A percentile compares a stretch with the other conserved stretches of the same genome.
phyloP scores from a whole-genome alignment of 2,329 filamentous ascomycete species.

The Ophiostoma ulmi region DNA sequence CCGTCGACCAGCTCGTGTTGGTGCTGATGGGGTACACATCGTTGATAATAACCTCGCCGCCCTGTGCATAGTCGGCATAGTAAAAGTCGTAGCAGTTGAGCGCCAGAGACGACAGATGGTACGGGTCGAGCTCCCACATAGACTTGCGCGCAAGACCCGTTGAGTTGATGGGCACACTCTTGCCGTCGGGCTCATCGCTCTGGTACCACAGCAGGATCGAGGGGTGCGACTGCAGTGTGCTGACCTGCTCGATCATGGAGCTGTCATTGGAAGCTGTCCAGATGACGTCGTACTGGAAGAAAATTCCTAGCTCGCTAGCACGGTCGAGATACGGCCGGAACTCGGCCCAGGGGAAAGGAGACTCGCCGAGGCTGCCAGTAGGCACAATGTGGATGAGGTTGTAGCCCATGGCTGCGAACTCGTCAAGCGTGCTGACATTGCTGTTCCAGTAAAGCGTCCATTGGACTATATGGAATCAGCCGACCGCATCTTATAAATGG shows the following conservation, averaged over 20 bases:
- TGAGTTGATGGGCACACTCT: conserved; percentile 1
- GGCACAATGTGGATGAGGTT: conserved; percentile 13
- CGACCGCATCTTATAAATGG: neutral
- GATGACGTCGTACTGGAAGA: conserved; percentile 9
- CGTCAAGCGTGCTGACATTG: conserved; percentile 12
- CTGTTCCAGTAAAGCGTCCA: conserved; percentile 10
- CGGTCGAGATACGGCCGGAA: conserved; percentile 13
- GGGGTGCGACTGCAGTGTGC: neutral
- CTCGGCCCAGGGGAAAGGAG: conserved; percentile 4
- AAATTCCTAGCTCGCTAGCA: conserved; percentile 3
- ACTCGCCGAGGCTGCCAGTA: conserved; percentile 11
- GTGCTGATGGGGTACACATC: conserved; percentile 12
- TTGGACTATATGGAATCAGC: neutral
- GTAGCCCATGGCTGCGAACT: conserved; percentile 12
- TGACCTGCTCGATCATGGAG: neutral
- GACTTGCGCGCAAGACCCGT: neutral
- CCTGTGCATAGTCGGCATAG: conserved; percentile 7
- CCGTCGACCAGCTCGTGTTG: conserved; percentile 11
- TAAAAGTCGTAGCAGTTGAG: conserved; percentile 12
- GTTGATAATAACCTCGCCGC: conserved; percentile 8
- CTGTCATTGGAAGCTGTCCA: neutral
- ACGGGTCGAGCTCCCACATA: conserved; percentile 8
- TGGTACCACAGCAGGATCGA: conserved; percentile 13
- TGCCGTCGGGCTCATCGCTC: conserved; percentile 14
- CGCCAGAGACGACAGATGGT: conserved; percentile 7